Evolutionary conservation across 805 yeast genomes (phyloP).

Genomic region (Schizosaccharomyces octosporus): DNA sequence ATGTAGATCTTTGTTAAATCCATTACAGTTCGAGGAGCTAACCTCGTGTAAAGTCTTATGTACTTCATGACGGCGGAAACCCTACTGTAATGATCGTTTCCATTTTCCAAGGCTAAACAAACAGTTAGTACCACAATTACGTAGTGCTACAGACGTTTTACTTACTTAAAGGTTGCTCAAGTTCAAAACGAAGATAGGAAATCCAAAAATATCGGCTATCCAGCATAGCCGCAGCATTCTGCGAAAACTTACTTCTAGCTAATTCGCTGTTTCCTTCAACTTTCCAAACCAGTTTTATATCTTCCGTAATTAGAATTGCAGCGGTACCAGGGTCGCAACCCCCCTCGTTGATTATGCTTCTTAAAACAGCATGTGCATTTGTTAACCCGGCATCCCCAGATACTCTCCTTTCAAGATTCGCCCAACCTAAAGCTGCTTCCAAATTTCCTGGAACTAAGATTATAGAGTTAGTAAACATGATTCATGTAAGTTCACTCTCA

Average conservation of each 20-base stretch:
- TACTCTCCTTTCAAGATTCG: slow-evolving; percentile 10
- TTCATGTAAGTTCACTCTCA: not conserved
- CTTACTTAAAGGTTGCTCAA: slow-evolving; percentile 9
- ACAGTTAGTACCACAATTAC: not conserved
- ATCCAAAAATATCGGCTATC: slow-evolving; percentile 13
- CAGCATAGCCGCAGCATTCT: slow-evolving; percentile 7
- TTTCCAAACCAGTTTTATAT: slow-evolving; percentile 9
- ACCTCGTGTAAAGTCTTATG: slow-evolving; percentile 9
- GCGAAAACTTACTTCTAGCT: slow-evolving; percentile 10
- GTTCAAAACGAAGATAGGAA: slow-evolving; percentile 12
- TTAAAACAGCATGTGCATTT: slow-evolving; percentile 1
- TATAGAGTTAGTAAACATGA: not conserved
- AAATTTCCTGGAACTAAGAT: slow-evolving; percentile 10
- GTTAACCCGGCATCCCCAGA: slow-evolving; percentile 1
- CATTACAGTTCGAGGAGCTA: slow-evolving; percentile 10
- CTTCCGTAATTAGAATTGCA: slow-evolving; percentile 9
- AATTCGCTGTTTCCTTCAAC: slow-evolving; percentile 8
- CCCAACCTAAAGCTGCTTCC: slow-evolving; percentile 11
- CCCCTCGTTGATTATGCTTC: slow-evolving; percentile 3
- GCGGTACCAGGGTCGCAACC: slow-evolving; percentile 6
- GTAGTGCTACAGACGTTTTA: not conserved
- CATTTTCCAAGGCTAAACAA: slow-evolving; percentile 2
- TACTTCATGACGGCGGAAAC: not conserved
- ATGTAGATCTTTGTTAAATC: slow-evolving; percentile 12
- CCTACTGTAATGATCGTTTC: not conserved